A percentile compares a stretch with the other conserved stretches of the same genome.
Evolutionary conservation across 257 asterid species (phyloP).

Genomic region (Solanum pimpinellifolium): DNA sequence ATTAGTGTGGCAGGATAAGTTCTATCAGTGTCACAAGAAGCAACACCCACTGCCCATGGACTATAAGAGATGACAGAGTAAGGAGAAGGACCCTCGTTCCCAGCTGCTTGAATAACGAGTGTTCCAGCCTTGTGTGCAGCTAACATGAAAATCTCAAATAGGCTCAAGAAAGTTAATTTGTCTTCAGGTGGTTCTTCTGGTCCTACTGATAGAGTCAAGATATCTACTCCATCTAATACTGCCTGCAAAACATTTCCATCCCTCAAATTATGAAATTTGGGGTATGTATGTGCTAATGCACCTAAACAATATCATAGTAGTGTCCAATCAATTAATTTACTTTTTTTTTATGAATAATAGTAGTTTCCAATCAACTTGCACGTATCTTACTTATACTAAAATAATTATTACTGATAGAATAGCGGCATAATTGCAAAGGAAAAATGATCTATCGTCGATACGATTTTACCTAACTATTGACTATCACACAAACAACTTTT

Average conservation of each 20-base stretch:
- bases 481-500: neutral
- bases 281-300: neutral
- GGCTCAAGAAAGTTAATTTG: constrained; percentile 54
- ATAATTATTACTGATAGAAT: neutral
- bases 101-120: constrained; percentile 70
- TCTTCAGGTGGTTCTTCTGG: constrained; percentile 80
- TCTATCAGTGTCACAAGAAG: constrained; percentile 67
- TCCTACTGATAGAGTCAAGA: constrained; percentile 67
- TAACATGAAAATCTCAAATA: constrained; percentile 75
- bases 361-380: neutral
- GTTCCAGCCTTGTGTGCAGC: constrained; percentile 78
- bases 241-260: constrained; percentile 43
- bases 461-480: neutral
- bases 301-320: neutral
- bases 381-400: neutral
- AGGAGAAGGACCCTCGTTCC: constrained; percentile 82
- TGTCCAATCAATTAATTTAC: neutral
- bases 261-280: neutral
- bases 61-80: constrained; percentile 67
- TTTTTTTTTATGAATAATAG: neutral
- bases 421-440: neutral
- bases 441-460: neutral
- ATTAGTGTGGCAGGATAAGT: constrained; percentile 61
- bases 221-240: constrained; percentile 71
- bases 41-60: constrained; percentile 82